These are phyloP conservation scores for Lactuca saligna DNA, from an alignment of 129 eudicot genomes.

Conservation along the genomic window DNA sequence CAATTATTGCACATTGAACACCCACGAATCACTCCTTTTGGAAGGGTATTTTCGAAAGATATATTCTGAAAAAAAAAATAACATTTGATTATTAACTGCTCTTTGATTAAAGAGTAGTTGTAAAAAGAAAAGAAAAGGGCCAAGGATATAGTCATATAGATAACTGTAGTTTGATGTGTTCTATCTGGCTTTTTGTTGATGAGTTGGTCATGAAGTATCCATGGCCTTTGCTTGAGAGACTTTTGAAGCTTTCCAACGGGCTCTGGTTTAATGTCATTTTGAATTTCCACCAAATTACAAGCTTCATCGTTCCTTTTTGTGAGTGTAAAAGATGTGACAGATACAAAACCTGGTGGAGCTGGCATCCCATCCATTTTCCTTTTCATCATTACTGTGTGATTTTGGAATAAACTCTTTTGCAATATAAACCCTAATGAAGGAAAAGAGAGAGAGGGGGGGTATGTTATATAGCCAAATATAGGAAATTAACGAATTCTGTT, in stretches of 20 bases:
- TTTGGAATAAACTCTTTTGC: background rate
- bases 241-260: conserved; percentile 40
- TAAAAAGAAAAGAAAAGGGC: background rate
- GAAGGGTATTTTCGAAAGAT: conserved; percentile 43
- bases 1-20: conserved; percentile 51
- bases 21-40: conserved; percentile 77
- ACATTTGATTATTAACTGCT: conserved; percentile 5
- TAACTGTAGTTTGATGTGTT: conserved; percentile 44
- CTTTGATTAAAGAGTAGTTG: too few relatives aligned
- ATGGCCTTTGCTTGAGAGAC: conserved; percentile 45
- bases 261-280: conserved; percentile 28
- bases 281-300: conserved; percentile 31
- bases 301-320: conserved; percentile 21
- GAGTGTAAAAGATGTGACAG: conserved; percentile 58
- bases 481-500: background rate
- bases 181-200: conserved; percentile 32
- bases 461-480: background rate
- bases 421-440: background rate
- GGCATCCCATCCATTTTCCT: conserved; percentile 33
- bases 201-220: conserved; percentile 53
- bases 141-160: background rate
- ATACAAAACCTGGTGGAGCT: conserved; percentile 65
- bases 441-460: conserved; percentile 9
- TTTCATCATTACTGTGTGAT: conserved; percentile 36
- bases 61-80: conserved; percentile 40